Evolutionary conservation across 2,329 filamentous ascomycete species (phyloP).

Genomic region (Exophiala dermatitidis): DNA sequence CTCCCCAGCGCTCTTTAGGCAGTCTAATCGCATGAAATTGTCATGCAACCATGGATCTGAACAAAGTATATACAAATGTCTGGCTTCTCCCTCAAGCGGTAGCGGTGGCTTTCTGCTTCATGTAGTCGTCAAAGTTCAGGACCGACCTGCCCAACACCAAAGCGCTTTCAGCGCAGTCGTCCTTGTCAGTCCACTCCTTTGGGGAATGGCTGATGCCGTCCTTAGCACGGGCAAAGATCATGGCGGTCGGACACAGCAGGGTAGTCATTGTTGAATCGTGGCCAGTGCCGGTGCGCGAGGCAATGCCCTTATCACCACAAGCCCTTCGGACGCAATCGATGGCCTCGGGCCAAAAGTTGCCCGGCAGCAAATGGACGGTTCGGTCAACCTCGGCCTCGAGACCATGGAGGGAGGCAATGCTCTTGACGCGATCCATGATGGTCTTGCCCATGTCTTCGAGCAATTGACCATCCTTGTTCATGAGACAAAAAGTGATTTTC

Average conservation of each 20-base stretch:
- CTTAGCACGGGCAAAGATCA: conserved; percentile 27
- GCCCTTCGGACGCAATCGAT: conserved; percentile 26
- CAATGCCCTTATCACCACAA: conserved; percentile 27
- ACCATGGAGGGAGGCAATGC: conserved; percentile 20
- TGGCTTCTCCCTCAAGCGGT: background rate
- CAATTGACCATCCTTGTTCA: conserved; percentile 25
- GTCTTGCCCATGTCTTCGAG: conserved; percentile 26
- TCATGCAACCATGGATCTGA: too few species aligned
- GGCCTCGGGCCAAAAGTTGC: conserved; percentile 26
- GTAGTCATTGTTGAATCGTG: conserved; percentile 26
- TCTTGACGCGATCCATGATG: conserved; percentile 20
- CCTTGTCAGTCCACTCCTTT: conserved; percentile 26
- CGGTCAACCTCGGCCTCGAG: conserved; percentile 23
- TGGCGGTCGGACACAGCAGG: conserved; percentile 25
- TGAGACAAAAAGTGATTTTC: conserved; percentile 27
- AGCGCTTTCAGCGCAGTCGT: conserved; percentile 27
- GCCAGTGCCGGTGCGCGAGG: conserved; percentile 23
- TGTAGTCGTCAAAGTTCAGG: conserved; percentile 28
- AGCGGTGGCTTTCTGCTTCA: conserved; percentile 19
- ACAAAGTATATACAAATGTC: background rate
- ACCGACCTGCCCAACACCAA: conserved; percentile 28
- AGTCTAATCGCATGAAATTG: too few species aligned
- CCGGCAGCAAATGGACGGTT: conserved; percentile 24
- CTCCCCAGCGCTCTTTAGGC: too few species aligned
- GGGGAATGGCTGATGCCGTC: conserved; percentile 27